A percentile compares a stretch with the other conserved stretches of the same genome.
Conservation (phyloP, 495 filamentous ascomycete species). For the Penicillium alfredii region DNA sequence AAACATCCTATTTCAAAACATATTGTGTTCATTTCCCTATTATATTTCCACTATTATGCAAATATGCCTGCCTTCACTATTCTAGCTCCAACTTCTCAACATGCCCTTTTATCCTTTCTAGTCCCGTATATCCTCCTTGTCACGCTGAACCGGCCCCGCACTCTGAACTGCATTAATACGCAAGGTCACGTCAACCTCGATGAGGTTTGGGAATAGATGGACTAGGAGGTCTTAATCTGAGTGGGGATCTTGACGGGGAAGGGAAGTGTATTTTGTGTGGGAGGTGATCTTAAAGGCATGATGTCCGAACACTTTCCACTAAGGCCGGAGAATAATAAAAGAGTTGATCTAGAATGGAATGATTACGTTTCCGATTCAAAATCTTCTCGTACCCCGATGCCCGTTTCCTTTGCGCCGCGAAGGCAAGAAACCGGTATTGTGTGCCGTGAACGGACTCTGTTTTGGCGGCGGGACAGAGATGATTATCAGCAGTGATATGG, state of each 20-base stretch:
- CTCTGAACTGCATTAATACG: slow-evolving; percentile 47
- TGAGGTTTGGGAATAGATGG: slow-evolving; percentile 51
- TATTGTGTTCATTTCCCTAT: too few species aligned
- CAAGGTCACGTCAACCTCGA: slow-evolving; percentile 48
- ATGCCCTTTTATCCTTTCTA: slow-evolving; percentile 39
- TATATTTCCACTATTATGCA: too few species aligned
- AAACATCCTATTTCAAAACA: too few species aligned
- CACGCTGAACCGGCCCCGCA: slow-evolving; percentile 41
- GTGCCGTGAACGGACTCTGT: slow-evolving; percentile 66
- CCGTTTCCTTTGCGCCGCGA: slow-evolving; percentile 36
- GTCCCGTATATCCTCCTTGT: slow-evolving; percentile 42
- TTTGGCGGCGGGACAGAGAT: slow-evolving; percentile 76
- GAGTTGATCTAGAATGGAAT: slow-evolving; percentile 34
- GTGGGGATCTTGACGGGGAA: slow-evolving; percentile 52
- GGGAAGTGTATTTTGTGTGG: slow-evolving; percentile 56
- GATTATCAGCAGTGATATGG: slow-evolving; percentile 65
- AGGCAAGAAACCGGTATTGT: slow-evolving; percentile 57
- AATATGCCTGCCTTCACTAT: slow-evolving; percentile 24
- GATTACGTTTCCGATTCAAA: slow-evolving; percentile 10
- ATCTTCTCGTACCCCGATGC: slow-evolving; percentile 6
- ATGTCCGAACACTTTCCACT: too few species aligned
- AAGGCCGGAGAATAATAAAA: too few species aligned
- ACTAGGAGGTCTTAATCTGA: slow-evolving; percentile 47
- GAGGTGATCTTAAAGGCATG: slow-evolving; percentile 54
- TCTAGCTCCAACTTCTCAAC: slow-evolving; percentile 33